These are phyloP conservation scores for Lecanicillium sp. DNA, from an alignment of 2,329 filamentous ascomycete genomes.

Conservation along the genomic window DNA sequence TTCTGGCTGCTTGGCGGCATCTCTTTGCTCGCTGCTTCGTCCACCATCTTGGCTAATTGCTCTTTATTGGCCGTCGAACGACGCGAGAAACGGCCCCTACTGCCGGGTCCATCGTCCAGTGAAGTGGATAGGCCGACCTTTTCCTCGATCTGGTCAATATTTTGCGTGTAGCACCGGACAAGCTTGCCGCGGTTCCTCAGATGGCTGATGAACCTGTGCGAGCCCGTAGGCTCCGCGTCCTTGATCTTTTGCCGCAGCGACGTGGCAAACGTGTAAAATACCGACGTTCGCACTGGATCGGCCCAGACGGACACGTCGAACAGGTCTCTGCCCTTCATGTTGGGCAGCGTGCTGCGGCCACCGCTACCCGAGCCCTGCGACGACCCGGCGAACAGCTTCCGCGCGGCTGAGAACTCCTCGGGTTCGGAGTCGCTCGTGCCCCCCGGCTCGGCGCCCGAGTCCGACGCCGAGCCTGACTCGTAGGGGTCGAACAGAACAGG, in stretches of 20 bases:
- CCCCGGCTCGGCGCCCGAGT: conserved; percentile 28
- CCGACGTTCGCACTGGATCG: conserved; percentile 59
- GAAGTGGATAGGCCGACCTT: conserved; percentile 62
- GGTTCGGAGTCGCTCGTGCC: conserved; percentile 39
- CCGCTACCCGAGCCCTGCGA: conserved; percentile 33
- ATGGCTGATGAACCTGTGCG: conserved; percentile 63
- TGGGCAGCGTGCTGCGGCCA: conserved; percentile 39
- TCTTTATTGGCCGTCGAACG: conserved; percentile 32
- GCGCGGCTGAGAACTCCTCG: conserved; percentile 37
- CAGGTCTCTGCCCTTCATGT: conserved; percentile 64
- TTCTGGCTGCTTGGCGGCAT: conserved; percentile 13
- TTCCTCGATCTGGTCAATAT: conserved; percentile 68
- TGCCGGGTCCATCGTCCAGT: conserved; percentile 55
- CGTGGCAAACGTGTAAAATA: conserved; percentile 68
- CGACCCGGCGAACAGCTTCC: conserved; percentile 31
- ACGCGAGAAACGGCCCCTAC: conserved; percentile 52
- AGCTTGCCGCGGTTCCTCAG: conserved; percentile 62
- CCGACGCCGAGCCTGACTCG: conserved; percentile 31
- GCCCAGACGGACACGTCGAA: conserved; percentile 68
- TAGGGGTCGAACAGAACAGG: conserved; percentile 47
- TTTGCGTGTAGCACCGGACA: conserved; percentile 68
- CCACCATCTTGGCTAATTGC: conserved; percentile 33
- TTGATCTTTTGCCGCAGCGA: conserved; percentile 58
- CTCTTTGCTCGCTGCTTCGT: conserved; percentile 23
- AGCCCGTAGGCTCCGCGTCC: conserved; percentile 57